A percentile compares a stretch with the other conserved stretches of the same genome.
These are phyloP conservation scores for Solanum commersonii DNA, from an alignment of 257 asterid genomes.

Conservation along the genomic window DNA sequence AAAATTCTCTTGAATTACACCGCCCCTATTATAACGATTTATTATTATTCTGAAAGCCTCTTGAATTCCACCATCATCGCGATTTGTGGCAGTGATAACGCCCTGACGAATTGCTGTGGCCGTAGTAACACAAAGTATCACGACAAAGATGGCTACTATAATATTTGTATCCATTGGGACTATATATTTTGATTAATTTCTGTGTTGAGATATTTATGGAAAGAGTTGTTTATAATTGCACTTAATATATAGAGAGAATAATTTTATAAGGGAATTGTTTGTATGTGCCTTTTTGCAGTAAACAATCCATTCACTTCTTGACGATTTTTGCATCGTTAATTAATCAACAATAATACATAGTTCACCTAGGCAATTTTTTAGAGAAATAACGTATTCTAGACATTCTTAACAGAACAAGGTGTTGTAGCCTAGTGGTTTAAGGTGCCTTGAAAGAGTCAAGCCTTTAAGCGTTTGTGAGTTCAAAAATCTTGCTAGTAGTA, in stretches of 20 bases:
- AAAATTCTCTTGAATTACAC: background rate
- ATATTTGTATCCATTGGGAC: background rate
- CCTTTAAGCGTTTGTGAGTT: no score
- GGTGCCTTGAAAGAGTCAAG: no score
- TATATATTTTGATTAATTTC: background rate
- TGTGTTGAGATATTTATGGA: background rate
- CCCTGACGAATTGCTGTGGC: background rate
- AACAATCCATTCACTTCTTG: background rate
- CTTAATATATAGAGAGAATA: background rate
- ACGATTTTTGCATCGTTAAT: background rate
- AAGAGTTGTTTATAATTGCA: background rate
- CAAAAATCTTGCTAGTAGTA: no score
- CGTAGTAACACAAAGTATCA: background rate
- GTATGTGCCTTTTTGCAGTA: background rate
- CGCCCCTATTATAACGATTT: background rate
- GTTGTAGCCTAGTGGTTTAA: no score
- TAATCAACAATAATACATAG: background rate
- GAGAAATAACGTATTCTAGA: background rate
- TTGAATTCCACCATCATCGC: background rate
- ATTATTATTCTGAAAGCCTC: background rate
- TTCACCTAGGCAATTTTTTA: background rate
- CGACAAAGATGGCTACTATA: background rate
- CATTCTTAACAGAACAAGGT: no score
- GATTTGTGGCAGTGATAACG: background rate
- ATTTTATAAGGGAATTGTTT: background rate